A percentile compares a stretch with the other conserved stretches of the same genome.
Conservation (phyloP, 768 basidiomycete genomes). For the Sarcodon sp. region DNA sequence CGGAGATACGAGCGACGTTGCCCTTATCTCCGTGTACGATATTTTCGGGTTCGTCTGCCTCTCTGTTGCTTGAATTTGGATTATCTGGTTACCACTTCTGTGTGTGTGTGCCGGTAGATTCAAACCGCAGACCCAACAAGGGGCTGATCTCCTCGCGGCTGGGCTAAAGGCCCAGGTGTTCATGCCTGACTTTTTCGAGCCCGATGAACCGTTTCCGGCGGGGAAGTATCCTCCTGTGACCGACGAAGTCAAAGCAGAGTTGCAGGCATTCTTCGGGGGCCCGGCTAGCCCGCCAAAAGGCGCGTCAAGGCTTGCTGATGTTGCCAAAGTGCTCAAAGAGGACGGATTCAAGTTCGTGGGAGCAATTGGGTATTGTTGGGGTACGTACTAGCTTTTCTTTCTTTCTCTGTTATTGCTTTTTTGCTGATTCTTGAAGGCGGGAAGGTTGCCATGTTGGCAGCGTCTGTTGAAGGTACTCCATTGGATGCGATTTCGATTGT, state of each 20-base stretch:
- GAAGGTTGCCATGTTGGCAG: slow-evolving; percentile 32
- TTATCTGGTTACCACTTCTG: not conserved
- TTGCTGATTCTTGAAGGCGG: slow-evolving; percentile 21
- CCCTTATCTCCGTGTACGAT: slow-evolving; percentile 46
- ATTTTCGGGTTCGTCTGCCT: slow-evolving; percentile 38
- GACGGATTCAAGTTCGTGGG: slow-evolving; percentile 32
- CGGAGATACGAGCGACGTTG: slow-evolving; percentile 36
- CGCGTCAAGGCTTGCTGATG: slow-evolving; percentile 26
- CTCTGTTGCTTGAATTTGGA: not conserved
- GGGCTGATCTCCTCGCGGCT: slow-evolving; percentile 47
- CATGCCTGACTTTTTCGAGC: slow-evolving; percentile 60
- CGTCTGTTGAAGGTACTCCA: slow-evolving; percentile 23
- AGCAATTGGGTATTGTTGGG: slow-evolving; percentile 48
- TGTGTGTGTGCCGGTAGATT: slow-evolving; percentile 18
- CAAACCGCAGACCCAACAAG: slow-evolving; percentile 54
- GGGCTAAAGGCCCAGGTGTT: slow-evolving; percentile 39
- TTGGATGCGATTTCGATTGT: slow-evolving; percentile 36
- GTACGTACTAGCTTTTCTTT: slow-evolving; percentile 11
- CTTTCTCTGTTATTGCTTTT: slow-evolving; percentile 4
- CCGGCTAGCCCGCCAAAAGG: slow-evolving; percentile 29
- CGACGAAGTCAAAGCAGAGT: slow-evolving; percentile 33
- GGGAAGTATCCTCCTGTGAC: slow-evolving; percentile 42
- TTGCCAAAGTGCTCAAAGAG: slow-evolving; percentile 27
- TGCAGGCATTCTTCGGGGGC: slow-evolving; percentile 47
- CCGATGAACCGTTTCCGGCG: slow-evolving; percentile 31